A percentile compares a stretch with the other conserved stretches of the same genome.
phyloP scores from a whole-genome alignment of 176 grass and related monocot species.

The Sorghum bicolor region Sorghum_bicolor_NCBIv3 NC_012872.2:16333501-16334000 shows the following conservation, averaged over 20 bases:
- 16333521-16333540: constrained; percentile 71
- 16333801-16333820: constrained; percentile 75
- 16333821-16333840: constrained; percentile 54
- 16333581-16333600: neutral
- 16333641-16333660: constrained; percentile 59
- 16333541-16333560: constrained; percentile 79
- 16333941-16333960: constrained; percentile 62
- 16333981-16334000: constrained; percentile 51
- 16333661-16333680: constrained; percentile 54
- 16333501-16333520: constrained; percentile 39
- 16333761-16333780: constrained; percentile 54
- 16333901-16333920: neutral
- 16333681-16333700: constrained; percentile 53
- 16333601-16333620: neutral
- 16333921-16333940: neutral
- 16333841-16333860: constrained; percentile 49
- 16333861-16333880: too few species aligned
- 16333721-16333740: constrained; percentile 59
- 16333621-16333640: neutral
- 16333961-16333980: constrained; percentile 66
- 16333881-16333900: neutral
- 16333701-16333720: constrained; percentile 84
- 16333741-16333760: constrained; percentile 52
- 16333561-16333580: constrained; percentile 23
- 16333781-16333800: constrained; percentile 86